Evolutionary conservation across 176 grass and related monocot species (phyloP).

Genomic region (Raddia distichophylla): DNA sequence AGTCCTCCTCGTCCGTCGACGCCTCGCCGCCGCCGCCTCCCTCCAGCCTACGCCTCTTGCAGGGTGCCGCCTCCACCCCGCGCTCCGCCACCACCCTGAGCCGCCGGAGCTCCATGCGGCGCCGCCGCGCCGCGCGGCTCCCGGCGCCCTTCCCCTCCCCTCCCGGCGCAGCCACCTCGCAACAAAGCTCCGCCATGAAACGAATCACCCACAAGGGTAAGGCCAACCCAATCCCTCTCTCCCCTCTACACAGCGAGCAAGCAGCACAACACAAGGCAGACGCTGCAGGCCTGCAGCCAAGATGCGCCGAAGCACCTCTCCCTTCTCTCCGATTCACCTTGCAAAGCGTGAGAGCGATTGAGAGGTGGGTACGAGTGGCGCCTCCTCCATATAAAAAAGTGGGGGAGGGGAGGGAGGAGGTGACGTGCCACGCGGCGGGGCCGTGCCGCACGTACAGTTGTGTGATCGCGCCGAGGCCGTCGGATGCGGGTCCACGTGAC

Average conservation of each 20-base stretch:
- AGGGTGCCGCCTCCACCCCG: constrained; percentile 5
- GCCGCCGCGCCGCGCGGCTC: constrained; percentile 48
- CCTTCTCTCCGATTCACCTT: not conserved
- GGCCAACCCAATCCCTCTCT: not conserved
- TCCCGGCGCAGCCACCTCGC: constrained; percentile 11
- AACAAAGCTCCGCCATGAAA: constrained; percentile 61
- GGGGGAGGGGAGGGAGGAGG: too few relatives aligned
- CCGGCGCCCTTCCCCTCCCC: constrained; percentile 40
- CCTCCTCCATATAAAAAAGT: constrained; percentile 37
- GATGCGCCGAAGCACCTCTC: not conserved
- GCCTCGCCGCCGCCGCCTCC: not conserved
- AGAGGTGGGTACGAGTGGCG: constrained; percentile 12
- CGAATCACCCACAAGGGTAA: not conserved
- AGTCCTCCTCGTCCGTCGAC: constrained; percentile 9
- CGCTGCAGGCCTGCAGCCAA: not conserved
- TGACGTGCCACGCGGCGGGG: constrained; percentile 23
- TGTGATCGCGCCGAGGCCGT: constrained; percentile 42
- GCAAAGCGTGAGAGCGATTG: constrained; percentile 9
- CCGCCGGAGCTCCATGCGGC: constrained; percentile 64
- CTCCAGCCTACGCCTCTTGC: constrained; percentile 40
- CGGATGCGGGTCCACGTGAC: constrained; percentile 49
- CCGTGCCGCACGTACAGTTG: constrained; percentile 36
- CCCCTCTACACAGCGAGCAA: not conserved
- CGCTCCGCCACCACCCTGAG: constrained; percentile 44
- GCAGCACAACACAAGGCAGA: not conserved